A percentile compares a stretch with the other conserved stretches of the same genome.
Evolutionary conservation across 2,329 filamentous ascomycete species (phyloP).

Genomic region (Penicillium thymicola): DNA sequence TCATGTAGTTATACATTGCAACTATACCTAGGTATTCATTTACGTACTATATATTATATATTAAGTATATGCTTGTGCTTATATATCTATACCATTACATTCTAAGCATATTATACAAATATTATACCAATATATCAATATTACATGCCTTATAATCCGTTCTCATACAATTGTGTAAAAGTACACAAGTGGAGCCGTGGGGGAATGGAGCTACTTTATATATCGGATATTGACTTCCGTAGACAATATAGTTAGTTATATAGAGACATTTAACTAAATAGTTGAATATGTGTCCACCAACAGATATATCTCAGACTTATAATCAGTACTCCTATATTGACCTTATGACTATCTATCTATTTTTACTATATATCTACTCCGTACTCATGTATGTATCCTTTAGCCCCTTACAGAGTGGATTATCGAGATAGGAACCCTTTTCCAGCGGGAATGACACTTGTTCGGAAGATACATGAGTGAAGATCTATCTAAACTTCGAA

Average conservation of each 20-base stretch:
- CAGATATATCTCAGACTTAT: too few species aligned
- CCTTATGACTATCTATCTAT: too few species aligned
- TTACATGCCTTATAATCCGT: not conserved
- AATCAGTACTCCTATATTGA: too few species aligned
- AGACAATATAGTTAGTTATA: not conserved
- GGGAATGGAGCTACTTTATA: not conserved
- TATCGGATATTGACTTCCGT: not conserved
- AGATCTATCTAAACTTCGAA: not conserved
- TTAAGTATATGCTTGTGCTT: too few species aligned
- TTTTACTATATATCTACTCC: not conserved
- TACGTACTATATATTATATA: too few species aligned
- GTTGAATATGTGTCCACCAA: too few species aligned
- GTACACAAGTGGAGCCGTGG: not conserved
- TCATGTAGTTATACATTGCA: not conserved
- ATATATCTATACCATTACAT: too few species aligned
- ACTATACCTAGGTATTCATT: too few species aligned
- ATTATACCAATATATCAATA: not conserved
- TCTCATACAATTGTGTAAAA: not conserved
- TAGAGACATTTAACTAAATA: not conserved
- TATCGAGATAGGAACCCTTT: not conserved
- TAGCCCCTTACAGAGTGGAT: constrained; percentile 7
- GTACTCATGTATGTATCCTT: not conserved
- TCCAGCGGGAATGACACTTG: not conserved
- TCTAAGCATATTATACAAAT: too few species aligned
- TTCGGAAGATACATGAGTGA: not conserved